A percentile compares a stretch with the other conserved stretches of the same genome.
These are phyloP conservation scores for Emergomyces pasteurianus DNA, from an alignment of 2,329 filamentous ascomycete species.

Conservation along the genomic window DNA sequence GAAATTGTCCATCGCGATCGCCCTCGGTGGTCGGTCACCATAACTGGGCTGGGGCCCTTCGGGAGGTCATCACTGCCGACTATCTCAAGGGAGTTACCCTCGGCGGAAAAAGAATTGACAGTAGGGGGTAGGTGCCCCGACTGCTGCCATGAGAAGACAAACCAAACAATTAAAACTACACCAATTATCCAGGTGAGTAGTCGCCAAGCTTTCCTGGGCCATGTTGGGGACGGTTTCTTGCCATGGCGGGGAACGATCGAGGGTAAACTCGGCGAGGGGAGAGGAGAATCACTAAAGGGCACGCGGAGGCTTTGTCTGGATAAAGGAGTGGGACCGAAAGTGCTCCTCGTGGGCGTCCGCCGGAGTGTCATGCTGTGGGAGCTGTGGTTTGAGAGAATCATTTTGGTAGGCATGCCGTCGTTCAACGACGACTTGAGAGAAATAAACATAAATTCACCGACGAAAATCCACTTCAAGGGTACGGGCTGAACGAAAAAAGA, in stretches of 20 bases:
- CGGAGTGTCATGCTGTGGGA: slow-evolving; percentile 18
- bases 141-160: slow-evolving; percentile 18
- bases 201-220: slow-evolving; percentile 47
- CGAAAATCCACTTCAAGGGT: background rate
- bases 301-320: slow-evolving; percentile 50
- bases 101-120: slow-evolving; percentile 28
- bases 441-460: background rate
- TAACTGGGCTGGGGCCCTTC: slow-evolving; percentile 58
- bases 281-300: slow-evolving; percentile 54
- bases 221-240: slow-evolving; percentile 46
- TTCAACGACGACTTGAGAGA: background rate
- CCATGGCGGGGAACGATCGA: slow-evolving; percentile 54
- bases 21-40: slow-evolving; percentile 54
- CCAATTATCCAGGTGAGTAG: slow-evolving; percentile 43
- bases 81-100: slow-evolving; percentile 50
- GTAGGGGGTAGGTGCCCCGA: slow-evolving; percentile 20
- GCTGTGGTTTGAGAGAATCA: slow-evolving; percentile 22
- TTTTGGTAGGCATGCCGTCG: slow-evolving; percentile 9
- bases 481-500: background rate
- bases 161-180: slow-evolving; percentile 42
- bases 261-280: slow-evolving; percentile 58
- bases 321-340: slow-evolving; percentile 11
- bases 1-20: slow-evolving; percentile 67
- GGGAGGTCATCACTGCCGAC: slow-evolving; percentile 55
- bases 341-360: slow-evolving; percentile 11